Base-by-base conservation (phyloP, 2,329 filamentous ascomycete genomes). In the Mariannaea sp. region DNA sequence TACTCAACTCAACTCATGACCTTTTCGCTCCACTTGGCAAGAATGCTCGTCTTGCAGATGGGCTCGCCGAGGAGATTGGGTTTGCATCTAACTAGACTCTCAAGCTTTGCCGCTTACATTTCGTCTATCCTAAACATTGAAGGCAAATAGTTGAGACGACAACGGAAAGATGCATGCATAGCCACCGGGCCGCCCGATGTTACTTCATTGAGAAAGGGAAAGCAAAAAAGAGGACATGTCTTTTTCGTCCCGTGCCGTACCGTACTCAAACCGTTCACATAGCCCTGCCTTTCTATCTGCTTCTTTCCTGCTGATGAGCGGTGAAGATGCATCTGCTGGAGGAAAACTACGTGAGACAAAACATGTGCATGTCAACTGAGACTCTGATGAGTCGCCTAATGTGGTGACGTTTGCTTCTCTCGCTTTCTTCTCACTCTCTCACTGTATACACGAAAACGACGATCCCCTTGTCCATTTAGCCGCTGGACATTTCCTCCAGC, bases 11-110 rank as follows among this genome's bases (percentile, higher is more conserved):
- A 51, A 46, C 56, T 39, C 24, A 22, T 13, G 17, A 40, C 12
- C 29, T 12, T n/a, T 4, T 10, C 29, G 5, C 4, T 32, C 29
- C 13, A 8, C 29, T 6, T 13, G 12, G 20, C 8, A n/a, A 51
- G 54, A 52, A 24, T 36, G 40, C 58, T 48, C 62, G 60, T 64
- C 61, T 56, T 57, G 61, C 59, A 65, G 60, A 46, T 61, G 22
- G 22, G 47, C 17, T 51, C 60, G 57, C 59, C 59, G 52, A 57
- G 57, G 52, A n/a, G n/a, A n/a, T 33, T 12, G 12, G 33, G 43
- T 46, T 47, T 35, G 45, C 40, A 43, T 45, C 49, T 58, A 49
- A 46, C 54, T 53, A n/a, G n/a, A n/a, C 51, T n/a, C n/a, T n/a
- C 29, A 10, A 30, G 29, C n/a, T n/a, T n/a, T n/a, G n/a, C n/a